These are phyloP conservation scores for Aspergillus ustus DNA, from an alignment of 2,329 filamentous ascomycete genomes.

Conservation along the genomic window DNA sequence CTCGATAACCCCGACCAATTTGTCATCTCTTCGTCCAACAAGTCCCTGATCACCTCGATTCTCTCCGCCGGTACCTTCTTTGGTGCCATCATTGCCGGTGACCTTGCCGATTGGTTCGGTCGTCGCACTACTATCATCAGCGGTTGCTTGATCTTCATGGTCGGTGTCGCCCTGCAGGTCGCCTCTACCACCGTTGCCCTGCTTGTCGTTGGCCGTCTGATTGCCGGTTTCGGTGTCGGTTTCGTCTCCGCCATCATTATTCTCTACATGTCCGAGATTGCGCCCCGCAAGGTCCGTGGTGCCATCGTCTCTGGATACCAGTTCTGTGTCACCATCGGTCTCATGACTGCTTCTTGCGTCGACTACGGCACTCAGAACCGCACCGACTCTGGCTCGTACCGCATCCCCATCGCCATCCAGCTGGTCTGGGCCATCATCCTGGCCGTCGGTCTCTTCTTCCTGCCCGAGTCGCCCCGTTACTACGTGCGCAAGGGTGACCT, in stretches of 20 bases:
- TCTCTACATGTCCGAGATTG: slow-evolving; percentile 84
- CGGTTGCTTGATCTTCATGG: slow-evolving; percentile 71
- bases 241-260: slow-evolving; percentile 81
- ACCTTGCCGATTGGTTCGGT: slow-evolving; percentile 75
- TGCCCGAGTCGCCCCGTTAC: slow-evolving; percentile 85
- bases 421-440: slow-evolving; percentile 81
- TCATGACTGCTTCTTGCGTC: slow-evolving; percentile 74
- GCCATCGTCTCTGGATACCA: slow-evolving; percentile 80
- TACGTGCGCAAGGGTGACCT: slow-evolving; percentile 78
- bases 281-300: slow-evolving; percentile 74
- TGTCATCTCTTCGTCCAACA: slow-evolving; percentile 52
- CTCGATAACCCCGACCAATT: slow-evolving; percentile 33
- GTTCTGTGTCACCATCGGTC: slow-evolving; percentile 79
- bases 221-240: slow-evolving; percentile 77
- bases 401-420: slow-evolving; percentile 80
- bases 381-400: slow-evolving; percentile 69
- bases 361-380: slow-evolving; percentile 71
- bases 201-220: slow-evolving; percentile 73
- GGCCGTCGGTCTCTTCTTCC: slow-evolving; percentile 69
- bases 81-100: slow-evolving; percentile 75
- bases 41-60: slow-evolving; percentile 75
- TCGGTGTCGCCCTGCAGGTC: slow-evolving; percentile 72
- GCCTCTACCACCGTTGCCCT: slow-evolving; percentile 59
- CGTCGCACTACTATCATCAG: slow-evolving; percentile 66
- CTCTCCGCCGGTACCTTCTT: slow-evolving; percentile 80